Evolutionary conservation across 805 yeast genomes (phyloP).

Genomic region (Tetrapisispora namnaoensis): DNA sequence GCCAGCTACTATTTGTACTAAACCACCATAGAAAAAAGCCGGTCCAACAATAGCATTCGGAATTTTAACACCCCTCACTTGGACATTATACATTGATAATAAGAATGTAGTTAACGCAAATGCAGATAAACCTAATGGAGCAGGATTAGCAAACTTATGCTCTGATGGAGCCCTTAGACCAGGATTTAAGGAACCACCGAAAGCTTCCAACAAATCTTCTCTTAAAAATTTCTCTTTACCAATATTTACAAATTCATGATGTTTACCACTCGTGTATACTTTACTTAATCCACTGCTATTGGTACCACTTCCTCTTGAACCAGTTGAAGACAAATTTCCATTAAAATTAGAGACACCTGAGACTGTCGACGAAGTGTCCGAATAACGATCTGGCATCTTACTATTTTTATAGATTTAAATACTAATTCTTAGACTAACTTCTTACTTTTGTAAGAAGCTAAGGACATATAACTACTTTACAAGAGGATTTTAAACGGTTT

Average conservation of each 20-base stretch:
- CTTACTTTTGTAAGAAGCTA: too few species aligned
- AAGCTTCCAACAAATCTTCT: constrained; percentile 51
- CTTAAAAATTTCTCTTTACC: constrained; percentile 63
- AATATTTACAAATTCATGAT: constrained; percentile 55
- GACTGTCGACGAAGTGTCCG: background rate
- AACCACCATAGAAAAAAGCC: constrained; percentile 57
- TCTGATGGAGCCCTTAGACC: constrained; percentile 48
- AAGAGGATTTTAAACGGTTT: too few species aligned
- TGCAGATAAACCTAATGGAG: constrained; percentile 52
- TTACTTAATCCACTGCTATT: constrained; percentile 5
- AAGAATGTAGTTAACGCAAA: constrained; percentile 58
- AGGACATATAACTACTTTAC: too few species aligned
- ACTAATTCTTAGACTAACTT: too few species aligned
- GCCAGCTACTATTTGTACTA: constrained; percentile 51
- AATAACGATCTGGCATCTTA: background rate
- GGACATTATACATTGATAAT: constrained; percentile 44
- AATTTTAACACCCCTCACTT: constrained; percentile 41
- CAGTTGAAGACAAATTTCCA: background rate
- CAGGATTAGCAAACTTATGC: constrained; percentile 56
- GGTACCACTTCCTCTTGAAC: background rate
- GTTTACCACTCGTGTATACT: constrained; percentile 34
- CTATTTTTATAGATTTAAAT: background rate
- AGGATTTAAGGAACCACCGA: constrained; percentile 78
- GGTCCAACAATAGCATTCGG: constrained; percentile 48
- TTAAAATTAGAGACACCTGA: background rate